Evolutionary conservation across 129 eudicot species (phyloP), one percentile per base, ranked within the genome.

Genomic region (Flaveria linearis): DNA sequence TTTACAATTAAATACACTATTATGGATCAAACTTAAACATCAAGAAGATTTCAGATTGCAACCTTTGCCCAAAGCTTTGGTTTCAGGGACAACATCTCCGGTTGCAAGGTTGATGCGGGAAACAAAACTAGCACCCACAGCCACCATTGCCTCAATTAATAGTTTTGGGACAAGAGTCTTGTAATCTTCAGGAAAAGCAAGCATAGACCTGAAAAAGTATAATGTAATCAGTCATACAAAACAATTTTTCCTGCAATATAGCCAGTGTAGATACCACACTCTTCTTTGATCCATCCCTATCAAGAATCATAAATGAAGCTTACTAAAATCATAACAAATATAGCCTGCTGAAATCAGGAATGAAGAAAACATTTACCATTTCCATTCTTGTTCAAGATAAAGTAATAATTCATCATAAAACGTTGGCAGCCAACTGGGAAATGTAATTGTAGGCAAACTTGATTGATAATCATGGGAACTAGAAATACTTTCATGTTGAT

Each of bases 301-400:
- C 41, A 60, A 11, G 41, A 60, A 23, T 60, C n/a, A 60, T 3
- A 60, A 23, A 11, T 53, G 23, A 53, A 49, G 53, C 17, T 1
- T 14, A 49, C 53, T 49, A 13, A 56, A 20, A 56, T 52, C 26
- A 56, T 18, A 28, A 42, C 64, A 36, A 36, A 67, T 76, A 55
- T 41, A 77, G 69, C 81, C 62, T 14, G 68, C 70, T 56, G 76
- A 69, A 46, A 58, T 45, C 61, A 58, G 76, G 47, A 22, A 78
- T 20, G 71, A 46, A 46, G 18, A 83, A 49, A 64, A 77, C 49
- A 12, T 36, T 82, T 94, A 95, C 99, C 99, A 95, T 81, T 95
- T 95, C 99, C 97, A 95, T 81, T 95, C 99, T 78, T 95, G 94
- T 77, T 95, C 99, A 66, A 95, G 90, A 88, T 91, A 89, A 28